Base-by-base conservation (phyloP, 352 stramenopile species). In the Elongisporangium prolatum region DNA sequence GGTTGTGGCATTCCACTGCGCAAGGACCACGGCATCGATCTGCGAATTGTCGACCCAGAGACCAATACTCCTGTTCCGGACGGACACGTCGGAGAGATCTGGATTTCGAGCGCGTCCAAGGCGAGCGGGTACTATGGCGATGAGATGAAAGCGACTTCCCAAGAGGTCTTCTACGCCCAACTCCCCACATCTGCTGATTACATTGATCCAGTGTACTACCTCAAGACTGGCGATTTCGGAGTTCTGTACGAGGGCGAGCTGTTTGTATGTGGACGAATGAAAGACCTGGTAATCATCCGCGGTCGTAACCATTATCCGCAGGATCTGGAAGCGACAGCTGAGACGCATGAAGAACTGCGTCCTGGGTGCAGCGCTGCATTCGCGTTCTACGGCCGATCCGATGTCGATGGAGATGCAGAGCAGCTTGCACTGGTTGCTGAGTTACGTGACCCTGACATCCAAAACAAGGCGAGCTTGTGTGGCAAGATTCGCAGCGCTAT, bases 231-330 rank as follows among this genome's bases (percentile, higher is more conserved):
- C 4, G 98, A 99, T 79, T 79, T 98, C 34, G 98, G 97, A 4
- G 99, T 99, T 64, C 61, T 99, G 3, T 93, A 98, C 67, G 75
- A 97, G 17, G 69, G 89, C 18, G 94, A 99, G 64, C 68, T 97
- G 16, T 99, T 99, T 77, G 97, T 99, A 52, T 99, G 96, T 74
- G 98, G 98, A 7, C 85, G 98, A 44, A 86, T 98, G 52, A 99
- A 99, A 75, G 98, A 99, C 69, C 71, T 99, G 20, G 97, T 99
- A 56, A 99, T 99, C 72, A 91, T 99, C 50, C 86, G 95, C n/a
- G 98, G 98, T 8, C 78, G 95, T 2, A 99, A 99, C 74, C 96
- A 99, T 69, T 99, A 99, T 68, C 98, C 98, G 7, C 96, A 99
- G 72, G 98, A 99, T 68, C 84, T 99, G 20, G 98, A 99, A 65